phyloP scores from a whole-genome alignment of 2,329 filamentous ascomycete genomes.

The Podosphaera leucotricha region DNA sequence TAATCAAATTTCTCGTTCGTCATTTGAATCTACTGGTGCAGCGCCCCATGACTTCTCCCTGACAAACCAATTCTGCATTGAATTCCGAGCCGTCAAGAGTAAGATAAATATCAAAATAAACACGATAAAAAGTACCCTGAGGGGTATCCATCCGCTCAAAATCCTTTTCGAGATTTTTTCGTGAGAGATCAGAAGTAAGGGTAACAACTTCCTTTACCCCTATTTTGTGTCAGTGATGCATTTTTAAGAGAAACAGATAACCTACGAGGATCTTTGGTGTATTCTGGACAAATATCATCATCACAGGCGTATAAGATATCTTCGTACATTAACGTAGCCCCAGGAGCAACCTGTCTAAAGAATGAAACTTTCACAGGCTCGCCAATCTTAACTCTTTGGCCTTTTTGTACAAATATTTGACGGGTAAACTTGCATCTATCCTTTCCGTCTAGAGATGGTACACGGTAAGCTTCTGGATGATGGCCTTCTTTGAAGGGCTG shows the following conservation, averaged over 20 bases:
- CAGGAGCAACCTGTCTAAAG: constrained; percentile 91
- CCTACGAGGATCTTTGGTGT: constrained; percentile 97
- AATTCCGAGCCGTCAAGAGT: constrained; percentile 95
- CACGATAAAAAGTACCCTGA: constrained; percentile 83
- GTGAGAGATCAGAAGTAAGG: constrained; percentile 82
- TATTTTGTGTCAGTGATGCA: constrained; percentile 20
- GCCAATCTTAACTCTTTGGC: constrained; percentile 95
- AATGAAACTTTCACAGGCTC: constrained; percentile 98
- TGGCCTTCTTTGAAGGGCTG: constrained; percentile 98
- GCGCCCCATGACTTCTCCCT: constrained; percentile 95
- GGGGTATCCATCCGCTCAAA: constrained; percentile 99
- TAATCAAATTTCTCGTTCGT: background rate
- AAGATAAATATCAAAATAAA: constrained; percentile 61
- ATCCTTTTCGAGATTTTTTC: constrained; percentile 97
- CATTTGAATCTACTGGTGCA: constrained; percentile 73
- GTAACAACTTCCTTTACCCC: constrained; percentile 99
- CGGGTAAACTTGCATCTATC: constrained; percentile 97
- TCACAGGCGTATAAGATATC: constrained; percentile 95
- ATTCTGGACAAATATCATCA: constrained; percentile 93
- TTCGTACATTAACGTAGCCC: constrained; percentile 97
- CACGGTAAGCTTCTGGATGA: constrained; percentile 93
- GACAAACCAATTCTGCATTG: constrained; percentile 94
- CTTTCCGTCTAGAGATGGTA: constrained; percentile 87
- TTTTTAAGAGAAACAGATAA: constrained; percentile 13
- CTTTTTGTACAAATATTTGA: constrained; percentile 97